A percentile compares a stretch with the other conserved stretches of the same genome.
phyloP scores from a whole-genome alignment of 768 basidiomycete genomes.

The Amanita pallidorosea region DNA sequence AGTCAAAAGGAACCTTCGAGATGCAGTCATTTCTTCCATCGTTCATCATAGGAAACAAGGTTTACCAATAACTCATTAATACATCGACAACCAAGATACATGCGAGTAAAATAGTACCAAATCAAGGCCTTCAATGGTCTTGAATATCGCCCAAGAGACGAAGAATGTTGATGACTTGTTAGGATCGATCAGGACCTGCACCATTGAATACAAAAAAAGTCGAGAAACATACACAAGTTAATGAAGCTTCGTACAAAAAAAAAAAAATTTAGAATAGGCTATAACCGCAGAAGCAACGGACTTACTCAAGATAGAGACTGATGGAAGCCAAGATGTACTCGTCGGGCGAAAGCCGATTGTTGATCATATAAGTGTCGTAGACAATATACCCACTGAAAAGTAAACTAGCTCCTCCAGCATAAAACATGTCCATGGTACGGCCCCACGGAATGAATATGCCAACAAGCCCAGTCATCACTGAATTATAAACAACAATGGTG shows the following conservation, averaged over 20 bases:
- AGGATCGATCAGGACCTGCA: slow-evolving; percentile 5
- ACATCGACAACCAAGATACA: background rate
- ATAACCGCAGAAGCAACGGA: slow-evolving; percentile 12
- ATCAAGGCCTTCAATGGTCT: slow-evolving; percentile 25
- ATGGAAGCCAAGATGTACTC: slow-evolving; percentile 90
- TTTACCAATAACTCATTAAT: background rate
- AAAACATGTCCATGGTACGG: slow-evolving; percentile 71
- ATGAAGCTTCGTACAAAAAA: slow-evolving; percentile 62
- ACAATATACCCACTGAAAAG: slow-evolving; percentile 87
- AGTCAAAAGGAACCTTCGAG: background rate
- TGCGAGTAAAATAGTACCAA: background rate
- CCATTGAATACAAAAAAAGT: background rate
- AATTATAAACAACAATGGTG: too few relatives aligned
- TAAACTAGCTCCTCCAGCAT: slow-evolving; percentile 67
- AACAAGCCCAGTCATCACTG: slow-evolving; percentile 76
- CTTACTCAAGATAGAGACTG: slow-evolving; percentile 88
- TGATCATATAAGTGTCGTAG: slow-evolving; percentile 87
- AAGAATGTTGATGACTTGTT: slow-evolving; percentile 71
- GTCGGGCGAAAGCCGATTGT: slow-evolving; percentile 80
- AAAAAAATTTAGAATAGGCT: slow-evolving; percentile 10
- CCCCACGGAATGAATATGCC: slow-evolving; percentile 82
- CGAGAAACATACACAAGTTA: slow-evolving; percentile 67
- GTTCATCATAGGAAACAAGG: background rate
- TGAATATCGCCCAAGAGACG: slow-evolving; percentile 61
- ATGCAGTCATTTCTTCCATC: background rate